A percentile compares a stretch with the other conserved stretches of the same genome.
Conservation (phyloP, 1,139 yeast species). For the Yamadazyma atlantica region DNA sequence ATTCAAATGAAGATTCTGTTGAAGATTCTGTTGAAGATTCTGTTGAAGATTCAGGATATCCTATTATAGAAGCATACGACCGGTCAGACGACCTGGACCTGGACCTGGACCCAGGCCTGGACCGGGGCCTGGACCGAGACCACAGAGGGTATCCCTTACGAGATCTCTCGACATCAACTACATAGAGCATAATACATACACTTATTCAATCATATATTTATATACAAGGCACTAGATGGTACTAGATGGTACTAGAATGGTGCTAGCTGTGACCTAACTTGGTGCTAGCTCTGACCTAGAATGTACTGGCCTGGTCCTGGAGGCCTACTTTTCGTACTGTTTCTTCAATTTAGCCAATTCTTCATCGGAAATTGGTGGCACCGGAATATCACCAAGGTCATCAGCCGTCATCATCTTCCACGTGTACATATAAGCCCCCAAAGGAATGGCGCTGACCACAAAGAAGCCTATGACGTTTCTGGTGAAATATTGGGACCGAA, state of each 20-base stretch:
- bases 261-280: too few species aligned
- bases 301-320: too few species aligned
- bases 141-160: constrained; percentile 13
- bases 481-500: constrained; percentile 82
- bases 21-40: too few species aligned
- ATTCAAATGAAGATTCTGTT: neutral
- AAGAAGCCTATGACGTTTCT: constrained; percentile 66
- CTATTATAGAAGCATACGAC: constrained; percentile 5
- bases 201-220: neutral
- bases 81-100: neutral
- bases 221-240: too few species aligned
- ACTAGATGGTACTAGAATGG: too few species aligned
- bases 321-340: constrained; percentile 63
- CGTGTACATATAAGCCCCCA: constrained; percentile 73
- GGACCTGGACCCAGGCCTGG: neutral
- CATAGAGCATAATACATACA: constrained; percentile 3
- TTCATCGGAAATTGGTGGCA: constrained; percentile 83
- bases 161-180: constrained; percentile 5
- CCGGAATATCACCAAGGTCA: constrained; percentile 86
- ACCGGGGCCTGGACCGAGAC: neutral
- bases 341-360: constrained; percentile 70
- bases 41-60: constrained; percentile 3
- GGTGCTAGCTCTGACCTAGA: too few species aligned
- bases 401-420: constrained; percentile 65
- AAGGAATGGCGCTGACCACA: constrained; percentile 58